A percentile compares a stretch with the other conserved stretches of the same genome.
phyloP scores from a whole-genome alignment of 2,329 filamentous ascomycete genomes.

The Microcyclospora tardicrescens region DNA sequence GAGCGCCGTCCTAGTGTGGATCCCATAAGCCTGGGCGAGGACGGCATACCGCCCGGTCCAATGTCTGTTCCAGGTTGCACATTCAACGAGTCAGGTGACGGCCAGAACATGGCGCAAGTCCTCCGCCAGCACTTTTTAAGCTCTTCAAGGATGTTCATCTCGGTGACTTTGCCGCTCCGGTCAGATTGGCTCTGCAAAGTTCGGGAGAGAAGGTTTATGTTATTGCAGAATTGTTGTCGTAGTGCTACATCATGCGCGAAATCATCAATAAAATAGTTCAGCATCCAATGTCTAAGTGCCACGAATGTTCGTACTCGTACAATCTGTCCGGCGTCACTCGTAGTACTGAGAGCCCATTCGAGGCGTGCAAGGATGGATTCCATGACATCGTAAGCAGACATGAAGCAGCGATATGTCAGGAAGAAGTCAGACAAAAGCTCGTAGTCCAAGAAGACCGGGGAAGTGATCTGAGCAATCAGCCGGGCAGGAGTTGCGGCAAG shows the following conservation, averaged over 20 bases:
- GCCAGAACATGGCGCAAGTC: slow-evolving; percentile 83
- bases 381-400: slow-evolving; percentile 63
- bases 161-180: slow-evolving; percentile 39
- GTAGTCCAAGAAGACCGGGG: slow-evolving; percentile 89
- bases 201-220: slow-evolving; percentile 54
- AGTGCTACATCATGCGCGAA: slow-evolving; percentile 67
- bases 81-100: slow-evolving; percentile 48
- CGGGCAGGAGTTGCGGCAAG: slow-evolving; percentile 81
- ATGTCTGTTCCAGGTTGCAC: slow-evolving; percentile 41
- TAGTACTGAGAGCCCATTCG: slow-evolving; percentile 68
- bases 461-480: slow-evolving; percentile 91
- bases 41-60: slow-evolving; percentile 51
- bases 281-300: slow-evolving; percentile 87
- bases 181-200: slow-evolving; percentile 39
- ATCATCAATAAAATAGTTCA: slow-evolving; percentile 96
- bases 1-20: not conserved
- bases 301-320: slow-evolving; percentile 95
- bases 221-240: slow-evolving; percentile 63
- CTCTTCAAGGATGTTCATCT: slow-evolving; percentile 80
- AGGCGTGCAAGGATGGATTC: slow-evolving; percentile 75
- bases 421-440: slow-evolving; percentile 97
- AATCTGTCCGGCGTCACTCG: slow-evolving; percentile 77
- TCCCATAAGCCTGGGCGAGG: not conserved
- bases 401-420: slow-evolving; percentile 79
- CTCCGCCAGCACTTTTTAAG: slow-evolving; percentile 96